A percentile compares a stretch with the other conserved stretches of the same genome.
Evolutionary conservation across 768 basidiomycete species (phyloP).

Genomic region (Naganishia onofrii): DNA sequence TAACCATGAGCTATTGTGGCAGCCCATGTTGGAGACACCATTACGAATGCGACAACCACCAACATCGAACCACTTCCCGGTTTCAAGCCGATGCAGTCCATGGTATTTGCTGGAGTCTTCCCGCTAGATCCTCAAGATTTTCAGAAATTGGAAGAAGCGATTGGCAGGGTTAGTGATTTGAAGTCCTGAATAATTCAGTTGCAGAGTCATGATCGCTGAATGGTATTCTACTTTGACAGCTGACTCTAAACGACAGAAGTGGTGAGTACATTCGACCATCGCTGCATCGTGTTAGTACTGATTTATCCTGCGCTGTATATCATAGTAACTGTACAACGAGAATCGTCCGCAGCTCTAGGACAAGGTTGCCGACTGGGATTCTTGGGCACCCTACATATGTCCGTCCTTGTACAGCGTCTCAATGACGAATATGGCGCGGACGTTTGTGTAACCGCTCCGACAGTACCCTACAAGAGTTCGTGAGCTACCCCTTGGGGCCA

Average conservation of each 20-base stretch:
- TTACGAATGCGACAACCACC: slow-evolving; percentile 61
- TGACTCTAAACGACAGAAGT: slow-evolving; percentile 50
- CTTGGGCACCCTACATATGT: slow-evolving; percentile 90
- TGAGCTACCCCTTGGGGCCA: not conserved
- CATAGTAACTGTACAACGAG: slow-evolving; percentile 83
- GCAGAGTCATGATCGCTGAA: slow-evolving; percentile 6
- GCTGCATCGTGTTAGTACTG: not conserved
- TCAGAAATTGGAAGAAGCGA: slow-evolving; percentile 89
- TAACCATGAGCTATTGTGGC: not conserved
- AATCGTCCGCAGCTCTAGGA: slow-evolving; percentile 88
- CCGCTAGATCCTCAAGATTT: slow-evolving; percentile 90
- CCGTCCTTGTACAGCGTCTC: slow-evolving; percentile 70
- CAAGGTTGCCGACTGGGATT: slow-evolving; percentile 95
- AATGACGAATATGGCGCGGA: slow-evolving; percentile 96
- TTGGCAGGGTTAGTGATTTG: slow-evolving; percentile 67
- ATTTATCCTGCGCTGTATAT: not conserved
- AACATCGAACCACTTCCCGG: slow-evolving; percentile 79
- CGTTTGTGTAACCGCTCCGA: slow-evolving; percentile 91
- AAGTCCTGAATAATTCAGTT: not conserved
- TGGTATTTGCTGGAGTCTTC: slow-evolving; percentile 96
- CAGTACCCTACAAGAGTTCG: slow-evolving; percentile 85
- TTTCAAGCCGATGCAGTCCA: slow-evolving; percentile 87
- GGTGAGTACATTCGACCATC: slow-evolving; percentile 34
- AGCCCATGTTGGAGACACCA: slow-evolving; percentile 90
- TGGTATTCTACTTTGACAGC: slow-evolving; percentile 29